These are phyloP conservation scores for Barbarea vulgaris DNA, from an alignment of 345 rosid genomes.

Conservation along the genomic window DNA sequence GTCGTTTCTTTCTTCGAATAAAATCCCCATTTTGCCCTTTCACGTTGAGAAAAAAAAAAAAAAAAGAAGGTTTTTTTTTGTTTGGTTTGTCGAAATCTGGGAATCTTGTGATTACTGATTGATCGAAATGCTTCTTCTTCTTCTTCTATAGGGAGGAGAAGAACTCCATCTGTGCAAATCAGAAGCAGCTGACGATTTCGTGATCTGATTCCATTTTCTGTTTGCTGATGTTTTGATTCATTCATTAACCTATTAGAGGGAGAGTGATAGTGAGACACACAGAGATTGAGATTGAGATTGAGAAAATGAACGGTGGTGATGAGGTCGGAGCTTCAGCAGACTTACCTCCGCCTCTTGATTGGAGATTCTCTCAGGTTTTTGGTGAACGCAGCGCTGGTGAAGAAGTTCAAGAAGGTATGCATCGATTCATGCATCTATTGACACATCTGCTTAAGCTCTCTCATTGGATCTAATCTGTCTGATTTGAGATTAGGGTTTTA, in stretches of 20 bases:
- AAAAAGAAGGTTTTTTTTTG: too few relatives aligned
- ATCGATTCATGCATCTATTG: constrained; percentile 5
- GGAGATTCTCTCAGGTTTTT: constrained; percentile 99
- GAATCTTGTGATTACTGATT: constrained; percentile 39
- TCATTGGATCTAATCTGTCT: constrained; percentile 20
- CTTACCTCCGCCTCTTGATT: constrained; percentile 63
- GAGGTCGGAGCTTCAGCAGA: constrained; percentile 25
- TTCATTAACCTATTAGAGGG: constrained; percentile 14
- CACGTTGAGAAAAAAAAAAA: not conserved
- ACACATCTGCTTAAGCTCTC: constrained; percentile 1
- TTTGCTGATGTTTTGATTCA: constrained; percentile 9
- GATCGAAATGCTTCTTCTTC: constrained; percentile 28
- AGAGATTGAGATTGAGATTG: not conserved
- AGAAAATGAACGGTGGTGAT: constrained; percentile 33
- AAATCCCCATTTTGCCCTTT: constrained; percentile 11
- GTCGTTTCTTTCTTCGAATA: not conserved
- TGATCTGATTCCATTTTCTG: constrained; percentile 13
- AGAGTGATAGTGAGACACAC: constrained; percentile 3
- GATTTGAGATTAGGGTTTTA: constrained; percentile 33
- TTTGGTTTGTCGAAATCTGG: constrained; percentile 35
- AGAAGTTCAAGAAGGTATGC: constrained; percentile 90
- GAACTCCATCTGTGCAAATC: not conserved
- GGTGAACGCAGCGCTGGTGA: constrained; percentile 95
- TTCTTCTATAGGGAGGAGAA: constrained; percentile 12
- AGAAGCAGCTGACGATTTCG: constrained; percentile 12